These are phyloP conservation scores for Aspergillus sp. DNA, from an alignment of 2,329 filamentous ascomycete genomes.

Conservation along the genomic window DNA sequence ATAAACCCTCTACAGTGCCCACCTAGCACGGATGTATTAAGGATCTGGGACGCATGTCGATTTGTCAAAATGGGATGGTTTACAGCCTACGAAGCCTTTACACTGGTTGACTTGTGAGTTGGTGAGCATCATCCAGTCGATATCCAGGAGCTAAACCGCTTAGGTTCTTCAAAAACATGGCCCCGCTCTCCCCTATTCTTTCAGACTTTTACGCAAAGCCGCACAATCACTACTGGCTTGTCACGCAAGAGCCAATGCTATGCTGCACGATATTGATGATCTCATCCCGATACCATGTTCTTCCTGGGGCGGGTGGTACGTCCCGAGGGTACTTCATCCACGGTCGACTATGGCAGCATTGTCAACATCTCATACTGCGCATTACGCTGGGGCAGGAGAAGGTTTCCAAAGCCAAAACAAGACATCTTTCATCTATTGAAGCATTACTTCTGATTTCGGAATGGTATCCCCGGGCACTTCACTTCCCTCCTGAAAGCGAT, in stretches of 20 bases:
- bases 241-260: conserved; percentile 52
- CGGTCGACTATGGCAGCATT: conserved; percentile 53
- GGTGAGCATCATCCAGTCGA: too few species aligned
- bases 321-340: conserved; percentile 53
- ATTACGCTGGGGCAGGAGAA: conserved; percentile 55
- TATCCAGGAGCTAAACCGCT: background rate
- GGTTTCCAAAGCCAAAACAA: conserved; percentile 46
- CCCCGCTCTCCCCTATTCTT: conserved; percentile 49
- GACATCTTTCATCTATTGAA: conserved; percentile 52
- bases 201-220: conserved; percentile 49
- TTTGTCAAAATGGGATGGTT: conserved; percentile 57
- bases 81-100: conserved; percentile 51
- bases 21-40: conserved; percentile 29
- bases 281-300: conserved; percentile 49
- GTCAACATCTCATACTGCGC: conserved; percentile 51
- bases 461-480: conserved; percentile 54
- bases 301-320: conserved; percentile 39
- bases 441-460: conserved; percentile 53
- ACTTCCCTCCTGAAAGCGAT: conserved; percentile 53
- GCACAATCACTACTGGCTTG: conserved; percentile 47
- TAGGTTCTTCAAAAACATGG: conserved; percentile 49
- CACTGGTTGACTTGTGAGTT: conserved; percentile 47
- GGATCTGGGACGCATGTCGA: conserved; percentile 49
- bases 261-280: conserved; percentile 54
- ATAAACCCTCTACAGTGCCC: background rate